phyloP scores from a whole-genome alignment of 2,329 filamentous ascomycete genomes.

The Penicillium corylophilum region DNA sequence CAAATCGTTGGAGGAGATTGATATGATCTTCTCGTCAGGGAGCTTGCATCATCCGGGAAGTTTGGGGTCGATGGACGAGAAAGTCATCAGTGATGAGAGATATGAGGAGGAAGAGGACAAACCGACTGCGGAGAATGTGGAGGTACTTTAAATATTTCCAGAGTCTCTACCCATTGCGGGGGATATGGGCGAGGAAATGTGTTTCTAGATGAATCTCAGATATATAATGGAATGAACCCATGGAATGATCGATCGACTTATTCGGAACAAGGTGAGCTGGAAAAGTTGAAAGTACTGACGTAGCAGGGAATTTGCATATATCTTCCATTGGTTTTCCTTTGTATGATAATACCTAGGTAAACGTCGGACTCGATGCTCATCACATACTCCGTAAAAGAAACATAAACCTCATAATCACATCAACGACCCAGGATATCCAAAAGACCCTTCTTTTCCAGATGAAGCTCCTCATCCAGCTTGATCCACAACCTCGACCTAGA shows the following conservation, averaged over 20 bases:
- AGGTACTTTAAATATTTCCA: background rate
- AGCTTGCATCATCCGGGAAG: background rate
- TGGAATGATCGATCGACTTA: too few species aligned
- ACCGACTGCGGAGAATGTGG: background rate
- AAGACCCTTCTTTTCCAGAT: slow-evolving; percentile 5
- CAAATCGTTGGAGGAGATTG: slow-evolving; percentile 45
- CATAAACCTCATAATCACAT: too few species aligned
- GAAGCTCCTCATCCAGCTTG: slow-evolving; percentile 6
- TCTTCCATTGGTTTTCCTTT: too few species aligned
- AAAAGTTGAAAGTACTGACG: too few species aligned
- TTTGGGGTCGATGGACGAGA: background rate
- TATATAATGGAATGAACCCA: too few species aligned
- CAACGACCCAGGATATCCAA: background rate
- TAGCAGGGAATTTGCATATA: too few species aligned
- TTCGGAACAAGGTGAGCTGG: too few species aligned
- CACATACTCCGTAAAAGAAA: too few species aligned
- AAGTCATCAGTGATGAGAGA: background rate
- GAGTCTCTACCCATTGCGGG: background rate
- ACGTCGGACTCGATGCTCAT: too few species aligned
- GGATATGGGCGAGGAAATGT: too few species aligned
- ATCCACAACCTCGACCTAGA: slow-evolving; percentile 4
- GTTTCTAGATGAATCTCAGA: too few species aligned
- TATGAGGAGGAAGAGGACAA: background rate
- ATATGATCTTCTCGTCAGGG: slow-evolving; percentile 36
- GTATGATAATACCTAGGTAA: too few species aligned